A percentile compares a stretch with the other conserved stretches of the same genome.
Evolutionary conservation across 2,329 filamentous ascomycete genomes (phyloP).

Genomic region (Phyllachora maydis): DNA sequence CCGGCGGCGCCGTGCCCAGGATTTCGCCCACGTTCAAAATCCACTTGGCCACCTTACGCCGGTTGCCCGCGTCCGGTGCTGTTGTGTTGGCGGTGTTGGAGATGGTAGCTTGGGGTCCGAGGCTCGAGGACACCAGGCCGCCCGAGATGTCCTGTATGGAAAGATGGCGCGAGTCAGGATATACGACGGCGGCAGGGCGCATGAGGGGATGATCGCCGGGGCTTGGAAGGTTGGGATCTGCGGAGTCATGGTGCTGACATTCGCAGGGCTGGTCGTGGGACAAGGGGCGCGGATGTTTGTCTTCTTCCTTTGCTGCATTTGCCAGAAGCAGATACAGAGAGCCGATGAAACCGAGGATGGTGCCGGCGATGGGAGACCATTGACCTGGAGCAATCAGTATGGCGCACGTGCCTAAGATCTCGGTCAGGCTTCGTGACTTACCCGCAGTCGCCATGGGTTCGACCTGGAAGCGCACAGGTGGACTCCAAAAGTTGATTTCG

Average conservation of each 20-base stretch:
- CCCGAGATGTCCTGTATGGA: neutral
- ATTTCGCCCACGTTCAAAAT: conserved; percentile 21
- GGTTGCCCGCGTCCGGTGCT: conserved; percentile 1
- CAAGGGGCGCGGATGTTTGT: conserved; percentile 3
- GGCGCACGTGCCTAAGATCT: conserved; percentile 1
- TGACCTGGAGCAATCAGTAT: conserved; percentile 18
- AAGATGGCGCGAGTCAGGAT: neutral
- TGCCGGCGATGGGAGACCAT: conserved; percentile 39
- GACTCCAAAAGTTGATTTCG: conserved; percentile 42
- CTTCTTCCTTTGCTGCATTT: conserved; percentile 9
- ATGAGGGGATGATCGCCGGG: neutral
- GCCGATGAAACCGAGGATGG: conserved; percentile 32
- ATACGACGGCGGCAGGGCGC: neutral
- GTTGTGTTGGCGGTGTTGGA: conserved; percentile 1
- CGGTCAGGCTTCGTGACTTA: conserved; percentile 11
- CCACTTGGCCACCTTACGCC: conserved; percentile 17
- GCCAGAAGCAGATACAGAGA: conserved; percentile 33
- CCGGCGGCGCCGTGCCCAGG: conserved; percentile 22
- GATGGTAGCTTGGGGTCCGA: neutral
- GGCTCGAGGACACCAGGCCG: neutral
- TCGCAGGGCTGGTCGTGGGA: no score
- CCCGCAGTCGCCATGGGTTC: conserved; percentile 41
- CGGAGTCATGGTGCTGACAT: conserved; percentile 10
- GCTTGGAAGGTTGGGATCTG: conserved; percentile 4
- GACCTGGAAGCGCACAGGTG: conserved; percentile 32